These are phyloP conservation scores for Lumnitzera racemosa DNA, from an alignment of 345 rosid species.

Conservation along the genomic window DNA sequence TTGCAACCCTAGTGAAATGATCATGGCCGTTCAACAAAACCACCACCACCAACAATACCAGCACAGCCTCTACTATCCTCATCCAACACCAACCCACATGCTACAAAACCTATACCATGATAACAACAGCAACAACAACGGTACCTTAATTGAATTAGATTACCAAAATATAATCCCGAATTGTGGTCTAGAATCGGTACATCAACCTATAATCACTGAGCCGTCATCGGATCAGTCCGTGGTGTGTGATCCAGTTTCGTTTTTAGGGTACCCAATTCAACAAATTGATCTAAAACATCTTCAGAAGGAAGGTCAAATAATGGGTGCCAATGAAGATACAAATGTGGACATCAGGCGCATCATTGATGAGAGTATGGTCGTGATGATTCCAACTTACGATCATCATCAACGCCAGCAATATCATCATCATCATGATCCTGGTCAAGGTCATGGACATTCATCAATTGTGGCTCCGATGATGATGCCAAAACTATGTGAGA, in stretches of 20 bases:
- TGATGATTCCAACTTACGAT: too few species aligned
- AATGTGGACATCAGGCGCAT: not conserved
- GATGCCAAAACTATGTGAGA: slow-evolving; percentile 44
- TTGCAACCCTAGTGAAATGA: slow-evolving; percentile 4
- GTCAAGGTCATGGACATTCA: not conserved
- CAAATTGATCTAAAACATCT: slow-evolving; percentile 1
- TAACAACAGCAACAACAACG: too few species aligned
- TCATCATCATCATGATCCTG: not conserved
- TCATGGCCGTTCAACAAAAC: too few species aligned
- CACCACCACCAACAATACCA: too few species aligned
- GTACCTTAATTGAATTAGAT: too few species aligned
- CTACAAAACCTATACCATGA: too few species aligned
- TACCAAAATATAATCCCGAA: too few species aligned
- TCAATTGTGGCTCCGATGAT: slow-evolving; percentile 19
- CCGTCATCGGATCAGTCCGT: too few species aligned
- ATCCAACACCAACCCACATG: too few species aligned
- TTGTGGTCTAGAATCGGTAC: not conserved
- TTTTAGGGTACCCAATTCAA: slow-evolving; percentile 4
- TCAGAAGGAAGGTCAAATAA: not conserved
- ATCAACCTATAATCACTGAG: not conserved
- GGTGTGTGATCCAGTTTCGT: slow-evolving; percentile 1
- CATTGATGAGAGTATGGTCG: too few species aligned
- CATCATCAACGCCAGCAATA: too few species aligned
- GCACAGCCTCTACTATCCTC: too few species aligned
- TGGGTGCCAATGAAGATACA: not conserved